Evolutionary conservation across 2,329 filamentous ascomycete genomes (phyloP), one percentile per base, ranked within the genome.

Genomic region (Lecanosticta acicola): DNA sequence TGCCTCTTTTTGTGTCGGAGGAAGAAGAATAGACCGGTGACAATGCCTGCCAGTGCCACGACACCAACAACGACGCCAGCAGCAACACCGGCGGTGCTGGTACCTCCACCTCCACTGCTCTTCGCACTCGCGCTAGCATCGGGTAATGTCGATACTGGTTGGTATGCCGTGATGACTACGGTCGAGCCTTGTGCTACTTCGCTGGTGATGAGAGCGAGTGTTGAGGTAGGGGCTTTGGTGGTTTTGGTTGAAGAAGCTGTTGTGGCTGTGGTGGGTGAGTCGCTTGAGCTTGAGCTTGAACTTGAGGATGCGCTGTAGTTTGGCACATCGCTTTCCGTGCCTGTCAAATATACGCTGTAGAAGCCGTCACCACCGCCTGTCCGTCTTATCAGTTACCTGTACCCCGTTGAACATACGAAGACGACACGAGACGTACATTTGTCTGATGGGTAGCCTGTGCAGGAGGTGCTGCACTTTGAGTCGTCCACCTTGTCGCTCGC

Each of bases 41-140:
- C 71, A 14, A 86, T 74, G 13, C 75, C 84, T 43, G 74, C 78
- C 2, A 90, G 60, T 1, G 71, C 85, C 2, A 94, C 73, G 1
- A 95, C 80, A 47, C 87, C 89, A 8, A 93, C 85, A 1, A 96
- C 90, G 1, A 88, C 86, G 50, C 91, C 91, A 11, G 83, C 91
- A 14, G 85, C 89, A 56, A 97, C 91, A 39, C 85, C 88, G 35
- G 82, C 85, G 14, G 81, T 87, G 63, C 84, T 90, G n/a, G 82
- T 72, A 20, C 65, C 63, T 16, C 56, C 51, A 26, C 54, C 43
- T 5, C 49, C 43, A 7, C 43, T 36, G 29, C 26, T 36, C 16
- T 43, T n/a, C 43, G 75, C 66, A 16, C 67, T 59, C 24, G 77
- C 57, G 33, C 69, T 14, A 41, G 77, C 37, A 4, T 18, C 71